Conservation (phyloP, 2,329 filamentous ascomycete genomes). For the Xylariaceae sp. region DNA sequence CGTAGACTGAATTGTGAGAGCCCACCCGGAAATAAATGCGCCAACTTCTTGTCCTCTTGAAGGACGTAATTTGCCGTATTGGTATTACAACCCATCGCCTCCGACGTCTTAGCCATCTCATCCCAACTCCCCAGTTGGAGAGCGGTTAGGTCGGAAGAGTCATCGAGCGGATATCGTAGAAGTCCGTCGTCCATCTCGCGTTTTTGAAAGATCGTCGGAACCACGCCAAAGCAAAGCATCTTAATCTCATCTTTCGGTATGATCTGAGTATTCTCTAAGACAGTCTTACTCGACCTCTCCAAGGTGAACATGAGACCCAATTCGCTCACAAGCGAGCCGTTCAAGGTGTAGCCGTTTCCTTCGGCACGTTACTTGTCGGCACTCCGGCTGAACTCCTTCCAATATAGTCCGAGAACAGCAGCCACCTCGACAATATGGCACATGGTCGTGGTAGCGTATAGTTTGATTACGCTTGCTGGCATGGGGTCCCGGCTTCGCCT, state of each 20-base stretch:
- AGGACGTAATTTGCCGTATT: constrained; percentile 44
- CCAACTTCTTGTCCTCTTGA: constrained; percentile 33
- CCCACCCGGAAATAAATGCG: constrained; percentile 48
- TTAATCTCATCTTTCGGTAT: constrained; percentile 51
- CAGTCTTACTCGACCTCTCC: constrained; percentile 43
- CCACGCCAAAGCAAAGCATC: constrained; percentile 51
- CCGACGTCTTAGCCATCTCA: constrained; percentile 49
- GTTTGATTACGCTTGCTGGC: constrained; percentile 22
- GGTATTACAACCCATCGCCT: constrained; percentile 49
- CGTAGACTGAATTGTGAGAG: background rate
- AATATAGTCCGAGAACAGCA: constrained; percentile 51
- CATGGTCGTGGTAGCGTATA: constrained; percentile 46
- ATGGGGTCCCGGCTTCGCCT: constrained; percentile 21
- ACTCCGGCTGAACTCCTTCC: constrained; percentile 53
- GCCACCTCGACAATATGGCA: constrained; percentile 52
- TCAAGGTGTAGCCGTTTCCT: constrained; percentile 50
- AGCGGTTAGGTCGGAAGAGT: constrained; percentile 36
- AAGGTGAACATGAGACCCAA: constrained; percentile 53
- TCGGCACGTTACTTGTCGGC: constrained; percentile 49
- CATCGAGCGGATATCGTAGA: constrained; percentile 34
- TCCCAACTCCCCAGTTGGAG: constrained; percentile 44
- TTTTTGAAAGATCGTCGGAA: constrained; percentile 48
- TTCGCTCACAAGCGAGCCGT: constrained; percentile 41
- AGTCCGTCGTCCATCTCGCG: constrained; percentile 33
- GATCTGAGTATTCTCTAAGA: constrained; percentile 45